Percentiles rank a stretch among this genome's conserved stretches.
Evolutionary conservation across 192 early-diverging fungal genomes (phyloP).

Genomic region (Coemansia sp.): DNA sequence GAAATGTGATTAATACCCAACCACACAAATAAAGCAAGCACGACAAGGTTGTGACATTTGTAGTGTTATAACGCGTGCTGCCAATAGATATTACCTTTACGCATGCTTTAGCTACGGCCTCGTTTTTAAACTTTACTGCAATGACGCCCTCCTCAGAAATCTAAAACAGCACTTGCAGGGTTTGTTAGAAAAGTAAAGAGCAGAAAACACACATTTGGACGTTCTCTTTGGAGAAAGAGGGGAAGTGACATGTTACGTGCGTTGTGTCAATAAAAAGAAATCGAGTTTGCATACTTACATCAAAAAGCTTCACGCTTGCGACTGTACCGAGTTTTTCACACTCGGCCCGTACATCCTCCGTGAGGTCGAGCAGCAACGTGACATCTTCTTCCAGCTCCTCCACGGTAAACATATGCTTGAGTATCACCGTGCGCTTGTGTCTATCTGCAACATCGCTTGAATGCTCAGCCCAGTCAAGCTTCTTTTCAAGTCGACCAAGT

Average conservation of each 20-base stretch:
- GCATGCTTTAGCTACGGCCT: slow-evolving; percentile 74
- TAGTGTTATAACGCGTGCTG: neutral
- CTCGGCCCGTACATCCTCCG: slow-evolving; percentile 90
- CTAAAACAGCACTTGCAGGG: slow-evolving; percentile 39
- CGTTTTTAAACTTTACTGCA: slow-evolving; percentile 84
- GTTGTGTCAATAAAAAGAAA: slow-evolving; percentile 9
- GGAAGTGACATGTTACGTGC: too few relatives aligned
- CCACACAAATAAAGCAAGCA: neutral
- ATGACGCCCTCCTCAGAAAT: slow-evolving; percentile 78
- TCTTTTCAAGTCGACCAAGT: slow-evolving; percentile 76
- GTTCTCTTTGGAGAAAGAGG: neutral
- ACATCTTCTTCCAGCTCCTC: slow-evolving; percentile 88
- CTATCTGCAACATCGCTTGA: slow-evolving; percentile 70
- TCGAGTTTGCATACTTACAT: slow-evolving; percentile 60
- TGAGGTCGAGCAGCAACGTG: slow-evolving; percentile 82
- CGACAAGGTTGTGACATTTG: neutral
- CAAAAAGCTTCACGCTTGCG: slow-evolving; percentile 91
- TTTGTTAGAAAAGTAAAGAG: neutral
- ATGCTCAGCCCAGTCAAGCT: slow-evolving; percentile 90
- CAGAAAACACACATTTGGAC: neutral
- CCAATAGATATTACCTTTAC: slow-evolving; percentile 63
- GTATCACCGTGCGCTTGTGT: slow-evolving; percentile 78
- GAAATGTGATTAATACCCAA: neutral
- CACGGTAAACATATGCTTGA: slow-evolving; percentile 94
- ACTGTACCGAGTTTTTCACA: slow-evolving; percentile 93